Evolutionary conservation across 2,329 filamentous ascomycete species (phyloP), one percentile per base, ranked within the genome.

Genomic region (Knufia petricola): DNA sequence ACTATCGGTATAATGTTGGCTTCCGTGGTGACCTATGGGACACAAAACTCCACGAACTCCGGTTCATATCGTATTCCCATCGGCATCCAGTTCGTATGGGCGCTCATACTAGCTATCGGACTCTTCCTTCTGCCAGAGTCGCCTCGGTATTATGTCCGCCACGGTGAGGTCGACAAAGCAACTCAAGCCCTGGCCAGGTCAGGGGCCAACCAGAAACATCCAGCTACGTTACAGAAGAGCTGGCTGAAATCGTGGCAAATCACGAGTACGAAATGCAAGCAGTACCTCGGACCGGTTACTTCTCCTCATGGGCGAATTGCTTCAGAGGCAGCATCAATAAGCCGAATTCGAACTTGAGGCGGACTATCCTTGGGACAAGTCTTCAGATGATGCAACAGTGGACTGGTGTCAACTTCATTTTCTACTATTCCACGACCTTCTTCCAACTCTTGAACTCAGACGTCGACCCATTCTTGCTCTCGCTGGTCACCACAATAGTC

Each of bases 231-330:
- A 78, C 82, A 68, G 70, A 78, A 52, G 87, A 94, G 69, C 75
- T 94, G 38, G 78, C 82, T 30, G 87, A 94, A 71, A 86, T 95
- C 56, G 75, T 90, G 50, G 87, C 87, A 70, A 94, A 94, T 74
- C 79, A 89, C 68, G 84, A 86, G 68, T 87, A 89, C 64, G 88
- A 94, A 73, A 73, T 82, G 59, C 61, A 78, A 46, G 70, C 84
- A 46, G 82, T 84, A 48, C 83, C 83, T 52, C 67, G 73, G 53
- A 73, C 71, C 54, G 76, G 76, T 58, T 88, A 82, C 73, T 72
- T 81, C 62, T 70, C 71, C 58, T 76, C 74, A 61, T 92, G 87
- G 87, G 62, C 69, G 48, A 74, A 76, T 64, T 79, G 77, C 68
- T 79, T 80, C 70, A 60, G 70, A 17, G 60, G 68, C 20, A 61